phyloP scores from a whole-genome alignment of 495 filamentous ascomycete genomes.

The Daldinia loculata region DNA sequence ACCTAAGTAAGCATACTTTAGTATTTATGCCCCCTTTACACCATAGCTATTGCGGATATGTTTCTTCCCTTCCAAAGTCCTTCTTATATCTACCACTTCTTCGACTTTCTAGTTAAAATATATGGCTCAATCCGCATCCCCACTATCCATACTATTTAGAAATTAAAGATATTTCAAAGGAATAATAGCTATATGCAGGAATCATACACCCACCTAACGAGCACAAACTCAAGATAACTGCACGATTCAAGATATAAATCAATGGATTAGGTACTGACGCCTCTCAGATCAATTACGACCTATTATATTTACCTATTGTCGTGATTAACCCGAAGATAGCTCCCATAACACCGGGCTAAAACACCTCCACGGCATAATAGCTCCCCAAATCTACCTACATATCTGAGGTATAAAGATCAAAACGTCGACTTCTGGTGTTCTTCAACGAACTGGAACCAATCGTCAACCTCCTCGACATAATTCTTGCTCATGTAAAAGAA shows the following conservation, averaged over 20 bases:
- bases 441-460: constrained; percentile 21
- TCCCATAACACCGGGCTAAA: neutral
- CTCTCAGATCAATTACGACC: neutral
- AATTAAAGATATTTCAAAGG: too few relatives aligned
- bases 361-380: neutral
- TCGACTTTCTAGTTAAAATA: too few relatives aligned
- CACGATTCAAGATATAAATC: neutral
- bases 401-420: neutral
- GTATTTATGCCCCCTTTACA: too few relatives aligned
- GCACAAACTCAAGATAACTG: neutral
- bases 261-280: neutral
- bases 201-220: neutral
- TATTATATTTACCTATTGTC: neutral
- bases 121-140: too few relatives aligned
- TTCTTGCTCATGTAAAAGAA: constrained; percentile 25
- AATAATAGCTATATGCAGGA: too few relatives aligned
- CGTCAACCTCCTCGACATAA: constrained; percentile 13
- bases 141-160: too few relatives aligned
- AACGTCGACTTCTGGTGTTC: constrained; percentile 19
- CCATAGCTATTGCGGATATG: too few relatives aligned
- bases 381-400: neutral
- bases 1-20: too few relatives aligned
- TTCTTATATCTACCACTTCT: too few relatives aligned
- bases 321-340: neutral
- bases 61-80: too few relatives aligned